Percentiles rank a stretch among this genome's conserved stretches.
Conservation (phyloP, 306 rosid genomes). For the Cotoneaster glaucophyllus region DNA sequence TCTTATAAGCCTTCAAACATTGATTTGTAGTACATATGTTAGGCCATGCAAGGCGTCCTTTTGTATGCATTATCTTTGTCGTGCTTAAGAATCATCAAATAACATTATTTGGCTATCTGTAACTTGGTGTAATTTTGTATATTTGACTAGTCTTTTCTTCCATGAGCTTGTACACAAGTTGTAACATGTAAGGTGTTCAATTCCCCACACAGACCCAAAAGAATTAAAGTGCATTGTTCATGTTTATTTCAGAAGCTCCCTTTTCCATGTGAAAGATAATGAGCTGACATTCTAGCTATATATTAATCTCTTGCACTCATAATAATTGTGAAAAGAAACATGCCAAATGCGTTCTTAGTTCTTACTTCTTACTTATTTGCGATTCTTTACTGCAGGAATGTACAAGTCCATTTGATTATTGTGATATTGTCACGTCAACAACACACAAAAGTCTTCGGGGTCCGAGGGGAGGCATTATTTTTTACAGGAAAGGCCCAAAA, state of each 20-base stretch:
- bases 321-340: not conserved
- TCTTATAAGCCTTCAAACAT: not conserved
- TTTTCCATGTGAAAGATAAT: not conserved
- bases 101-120: not conserved
- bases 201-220: not conserved
- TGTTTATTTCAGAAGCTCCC: too few species aligned
- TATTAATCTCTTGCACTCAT: not conserved
- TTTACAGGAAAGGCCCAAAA: conserved; percentile 63
- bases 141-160: not conserved
- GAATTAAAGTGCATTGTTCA: not conserved
- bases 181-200: too few species aligned
- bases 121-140: not conserved
- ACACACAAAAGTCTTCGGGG: conserved; percentile 90
- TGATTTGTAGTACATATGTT: not conserved
- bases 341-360: not conserved
- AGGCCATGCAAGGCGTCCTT: not conserved
- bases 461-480: conserved; percentile 84
- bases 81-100: not conserved
- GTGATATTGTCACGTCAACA: conserved; percentile 79
- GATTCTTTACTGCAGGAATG: conserved; percentile 46
- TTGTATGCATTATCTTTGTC: not conserved
- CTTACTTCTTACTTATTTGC: not conserved
- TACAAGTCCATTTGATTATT: conserved; percentile 61
- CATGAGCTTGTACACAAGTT: too few species aligned
- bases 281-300: not conserved